Percentiles rank a stretch among this genome's conserved stretches.
Evolutionary conservation across 345 rosid genomes (phyloP).

Genomic region (Salix koriyanagi): DNA sequence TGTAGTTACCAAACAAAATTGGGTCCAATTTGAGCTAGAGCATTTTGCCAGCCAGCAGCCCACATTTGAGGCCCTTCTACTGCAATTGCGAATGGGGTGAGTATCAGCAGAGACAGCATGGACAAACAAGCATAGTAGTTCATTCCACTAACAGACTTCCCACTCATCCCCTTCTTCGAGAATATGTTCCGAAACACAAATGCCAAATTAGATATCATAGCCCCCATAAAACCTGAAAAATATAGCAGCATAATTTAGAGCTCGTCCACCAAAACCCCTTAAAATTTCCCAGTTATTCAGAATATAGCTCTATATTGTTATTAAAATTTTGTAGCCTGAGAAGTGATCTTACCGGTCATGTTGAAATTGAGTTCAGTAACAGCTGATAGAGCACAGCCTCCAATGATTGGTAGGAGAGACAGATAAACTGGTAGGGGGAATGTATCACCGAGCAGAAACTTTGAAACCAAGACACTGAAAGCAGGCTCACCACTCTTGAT

Average conservation of each 20-base stretch:
- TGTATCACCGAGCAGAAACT: constrained; percentile 67
- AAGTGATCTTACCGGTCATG: constrained; percentile 60
- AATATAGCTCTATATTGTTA: not conserved
- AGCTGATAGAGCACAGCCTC: constrained; percentile 93
- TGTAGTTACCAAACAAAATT: constrained; percentile 69
- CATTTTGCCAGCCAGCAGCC: constrained; percentile 86
- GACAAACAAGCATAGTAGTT: constrained; percentile 93
- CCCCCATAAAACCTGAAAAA: constrained; percentile 89
- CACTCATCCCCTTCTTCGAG: constrained; percentile 96
- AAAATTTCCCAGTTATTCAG: not conserved
- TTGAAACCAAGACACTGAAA: constrained; percentile 77
- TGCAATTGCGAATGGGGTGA: constrained; percentile 90
- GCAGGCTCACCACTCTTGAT: constrained; percentile 98
- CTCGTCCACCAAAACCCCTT: not conserved
- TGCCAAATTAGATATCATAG: constrained; percentile 92
- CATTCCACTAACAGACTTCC: constrained; percentile 92
- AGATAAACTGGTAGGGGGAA: constrained; percentile 73
- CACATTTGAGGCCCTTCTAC: constrained; percentile 93
- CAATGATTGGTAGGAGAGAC: constrained; percentile 82
- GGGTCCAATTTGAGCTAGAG: constrained; percentile 72
- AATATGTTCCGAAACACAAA: constrained; percentile 89
- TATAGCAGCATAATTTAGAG: constrained; percentile 11
- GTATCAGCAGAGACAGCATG: constrained; percentile 69
- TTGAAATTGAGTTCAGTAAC: constrained; percentile 90
- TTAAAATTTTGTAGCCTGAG: not conserved